Base-by-base conservation (phyloP, 495 filamentous ascomycete genomes). In the Xylaria grammica region DNA sequence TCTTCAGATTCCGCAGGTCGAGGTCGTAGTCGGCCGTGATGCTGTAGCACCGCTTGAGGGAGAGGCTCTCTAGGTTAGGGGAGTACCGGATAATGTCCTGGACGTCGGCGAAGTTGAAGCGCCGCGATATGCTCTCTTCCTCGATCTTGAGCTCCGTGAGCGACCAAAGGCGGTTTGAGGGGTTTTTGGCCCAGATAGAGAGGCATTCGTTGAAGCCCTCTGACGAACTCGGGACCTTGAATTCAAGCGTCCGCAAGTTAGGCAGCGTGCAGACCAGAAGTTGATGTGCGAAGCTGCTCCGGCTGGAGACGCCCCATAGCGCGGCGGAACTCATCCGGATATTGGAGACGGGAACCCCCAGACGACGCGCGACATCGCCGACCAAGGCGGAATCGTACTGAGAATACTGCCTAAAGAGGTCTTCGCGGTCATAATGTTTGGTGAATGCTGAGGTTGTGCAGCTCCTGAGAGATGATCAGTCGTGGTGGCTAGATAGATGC, bases 121-220 rank as follows among this genome's bases (percentile, higher is more conserved):
- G 62, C 30, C 62, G 62, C 1, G 62, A 57, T 40, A 64, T 49
- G 50, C 62, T 56, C 62, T 64, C 62, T 30, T 64, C 62, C 53
- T 64, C 62, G 29, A 64, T 64, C 22, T 22, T 49, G 1, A 64
- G 53, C 30, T 64, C 53, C n/a, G 44, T 51, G 32, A 64, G 44
- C 22, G 62, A 49, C 62, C 62, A 64, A 30, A 64, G 62, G 17
- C 62, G 62, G 53, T 64, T 64, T 7, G 62, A 49, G 20, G 62
- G 53, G 29, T 58, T 51, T 29, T 64, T 64, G 17, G 62, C 45
- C 62, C 62, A 64, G 44, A 64, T 64, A 32, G 62, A 64, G 7
- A 64, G 62, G 40, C 62, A 64, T 17, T 64, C 62, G 32, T 64
- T 64, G 53, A 64, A 64, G 34, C 62, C 62, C 45, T 64, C 62